Percentiles rank a stretch among this genome's conserved stretches.
Evolutionary conservation across 352 stramenopile genomes (phyloP).

Genomic region (Elongisporangium prolatum): DNA sequence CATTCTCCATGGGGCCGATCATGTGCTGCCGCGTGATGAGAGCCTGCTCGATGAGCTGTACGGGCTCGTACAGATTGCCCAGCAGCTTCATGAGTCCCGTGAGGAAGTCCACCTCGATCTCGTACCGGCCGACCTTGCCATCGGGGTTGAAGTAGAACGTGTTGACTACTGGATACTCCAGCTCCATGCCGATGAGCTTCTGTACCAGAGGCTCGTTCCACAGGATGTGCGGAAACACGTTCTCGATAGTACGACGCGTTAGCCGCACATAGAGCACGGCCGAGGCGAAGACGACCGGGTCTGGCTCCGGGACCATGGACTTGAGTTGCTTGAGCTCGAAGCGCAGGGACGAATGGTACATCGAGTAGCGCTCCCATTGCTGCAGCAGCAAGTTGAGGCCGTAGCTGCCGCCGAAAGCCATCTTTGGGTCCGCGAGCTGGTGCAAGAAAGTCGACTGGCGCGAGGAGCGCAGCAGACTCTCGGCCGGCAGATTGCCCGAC

Average conservation of each 20-base stretch:
- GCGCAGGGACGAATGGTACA: conserved; percentile 44
- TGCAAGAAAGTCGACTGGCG: conserved; percentile 27
- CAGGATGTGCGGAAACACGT: conserved; percentile 62
- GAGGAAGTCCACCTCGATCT: conserved; percentile 59
- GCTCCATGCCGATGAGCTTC: conserved; percentile 46
- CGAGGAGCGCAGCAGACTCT: conserved; percentile 18
- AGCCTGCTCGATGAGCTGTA: conserved; percentile 42
- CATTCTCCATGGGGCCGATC: conserved; percentile 34
- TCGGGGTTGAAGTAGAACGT: conserved; percentile 59
- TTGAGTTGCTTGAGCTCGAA: conserved; percentile 42
- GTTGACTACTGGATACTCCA: conserved; percentile 48
- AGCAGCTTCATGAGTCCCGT: conserved; percentile 32
- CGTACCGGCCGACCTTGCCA: conserved; percentile 49
- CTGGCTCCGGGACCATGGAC: conserved; percentile 28
- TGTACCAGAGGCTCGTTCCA: conserved; percentile 64
- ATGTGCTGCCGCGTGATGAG: conserved; percentile 52
- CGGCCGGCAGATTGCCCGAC: conserved; percentile 14
- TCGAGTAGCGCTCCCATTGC: conserved; percentile 65
- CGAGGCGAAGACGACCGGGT: conserved; percentile 38
- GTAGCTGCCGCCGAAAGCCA: conserved; percentile 42
- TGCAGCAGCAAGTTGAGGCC: conserved; percentile 41
- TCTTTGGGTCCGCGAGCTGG: conserved; percentile 37
- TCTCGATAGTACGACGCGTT: conserved; percentile 52
- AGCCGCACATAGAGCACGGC: conserved; percentile 50
- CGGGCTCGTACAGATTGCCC: conserved; percentile 41